These are phyloP conservation scores for Leishmania turanica DNA, from an alignment of 208 protist species.

Conservation along the genomic window DNA sequence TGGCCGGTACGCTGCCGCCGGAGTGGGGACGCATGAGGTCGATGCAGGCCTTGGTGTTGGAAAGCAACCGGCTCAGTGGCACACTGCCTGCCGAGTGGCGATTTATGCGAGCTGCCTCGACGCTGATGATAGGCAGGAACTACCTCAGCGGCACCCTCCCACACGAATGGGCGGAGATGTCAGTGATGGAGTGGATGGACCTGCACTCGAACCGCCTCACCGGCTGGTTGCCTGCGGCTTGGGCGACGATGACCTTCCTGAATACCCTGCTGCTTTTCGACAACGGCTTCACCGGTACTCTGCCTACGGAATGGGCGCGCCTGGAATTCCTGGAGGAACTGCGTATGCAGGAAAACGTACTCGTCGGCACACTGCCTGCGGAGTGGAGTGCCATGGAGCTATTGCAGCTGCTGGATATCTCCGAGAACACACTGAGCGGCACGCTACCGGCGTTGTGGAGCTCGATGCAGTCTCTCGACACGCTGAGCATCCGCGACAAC, in stretches of 20 bases:
- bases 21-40: slow-evolving; percentile 6
- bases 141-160: slow-evolving; percentile 16
- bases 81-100: neutral
- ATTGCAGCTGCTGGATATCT: neutral
- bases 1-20: slow-evolving; percentile 21
- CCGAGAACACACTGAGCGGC: slow-evolving; percentile 7
- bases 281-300: slow-evolving; percentile 8
- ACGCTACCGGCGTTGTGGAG: slow-evolving; percentile 3
- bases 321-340: slow-evolving; percentile 8
- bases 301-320: slow-evolving; percentile 1
- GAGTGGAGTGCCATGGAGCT: neutral
- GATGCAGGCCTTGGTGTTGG: neutral
- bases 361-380: slow-evolving; percentile 14
- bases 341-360: neutral
- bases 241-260: slow-evolving; percentile 4
- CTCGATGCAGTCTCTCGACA: neutral
- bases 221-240: slow-evolving; percentile 8
- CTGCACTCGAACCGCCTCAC: slow-evolving; percentile 3
- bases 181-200: neutral
- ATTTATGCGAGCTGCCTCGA: neutral
- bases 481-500: slow-evolving; percentile 9
- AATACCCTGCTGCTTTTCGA: neutral
- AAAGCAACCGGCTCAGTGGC: neutral
- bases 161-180: neutral
- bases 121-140: slow-evolving; percentile 1